phyloP scores from a whole-genome alignment of 257 asterid genomes.

The Solanum stenotomum region DNA sequence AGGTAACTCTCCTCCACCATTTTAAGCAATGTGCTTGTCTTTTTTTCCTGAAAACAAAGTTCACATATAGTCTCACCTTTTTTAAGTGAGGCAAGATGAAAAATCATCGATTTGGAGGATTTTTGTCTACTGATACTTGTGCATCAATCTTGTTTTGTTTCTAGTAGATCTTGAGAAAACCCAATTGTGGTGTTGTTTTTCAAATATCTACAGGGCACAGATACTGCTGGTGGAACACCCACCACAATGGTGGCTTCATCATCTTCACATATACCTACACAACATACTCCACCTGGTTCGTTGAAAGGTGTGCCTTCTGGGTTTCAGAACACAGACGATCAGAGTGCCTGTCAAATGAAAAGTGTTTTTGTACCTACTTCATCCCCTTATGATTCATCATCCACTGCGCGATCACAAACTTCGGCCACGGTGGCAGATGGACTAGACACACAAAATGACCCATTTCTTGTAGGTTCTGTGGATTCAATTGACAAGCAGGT shows the following conservation, averaged over 20 bases:
- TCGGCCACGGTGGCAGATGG: conserved; percentile 65
- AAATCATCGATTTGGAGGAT: neutral
- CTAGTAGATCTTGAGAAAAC: conserved; percentile 3
- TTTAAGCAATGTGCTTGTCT: neutral
- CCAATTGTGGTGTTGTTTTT: neutral
- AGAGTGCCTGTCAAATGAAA: conserved; percentile 41
- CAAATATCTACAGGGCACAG: conserved; percentile 39
- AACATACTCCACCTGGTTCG: conserved; percentile 45
- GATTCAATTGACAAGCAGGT: conserved; percentile 67
- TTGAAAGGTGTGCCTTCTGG: conserved; percentile 56
- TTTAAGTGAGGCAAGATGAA: neutral
- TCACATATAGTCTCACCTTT: neutral
- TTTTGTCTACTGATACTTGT: neutral
- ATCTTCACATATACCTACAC: conserved; percentile 50
- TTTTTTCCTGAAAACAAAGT: neutral
- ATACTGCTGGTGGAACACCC: conserved; percentile 39
- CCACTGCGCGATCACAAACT: conserved; percentile 55
- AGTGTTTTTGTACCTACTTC: conserved; percentile 60
- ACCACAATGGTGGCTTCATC: conserved; percentile 35
- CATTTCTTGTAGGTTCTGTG: conserved; percentile 68
- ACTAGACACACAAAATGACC: conserved; percentile 64
- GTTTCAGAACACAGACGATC: conserved; percentile 41
- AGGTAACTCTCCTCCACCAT: conserved; percentile 33
- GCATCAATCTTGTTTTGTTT: conserved; percentile 4
- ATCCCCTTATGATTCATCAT: conserved; percentile 67